Percentiles rank a stretch among this genome's conserved stretches.
These are phyloP conservation scores for Aspergillus spinulosporus DNA, from an alignment of 2,329 filamentous ascomycete genomes.

Conservation along the genomic window DNA sequence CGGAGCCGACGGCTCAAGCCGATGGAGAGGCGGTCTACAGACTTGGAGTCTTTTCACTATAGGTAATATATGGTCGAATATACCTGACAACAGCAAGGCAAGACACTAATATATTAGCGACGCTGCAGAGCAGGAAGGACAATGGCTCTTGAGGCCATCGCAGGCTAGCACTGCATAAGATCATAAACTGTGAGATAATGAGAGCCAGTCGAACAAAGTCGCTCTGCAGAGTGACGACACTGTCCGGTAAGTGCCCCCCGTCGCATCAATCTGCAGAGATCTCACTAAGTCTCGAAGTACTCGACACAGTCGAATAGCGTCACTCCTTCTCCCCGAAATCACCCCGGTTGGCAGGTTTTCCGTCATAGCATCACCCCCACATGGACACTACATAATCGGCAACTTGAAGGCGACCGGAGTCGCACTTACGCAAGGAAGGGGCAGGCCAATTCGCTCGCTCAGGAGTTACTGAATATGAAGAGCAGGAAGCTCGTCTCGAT, in stretches of 20 bases:
- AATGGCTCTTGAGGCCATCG: background rate
- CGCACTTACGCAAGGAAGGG: background rate
- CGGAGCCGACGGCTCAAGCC: conserved; percentile 13
- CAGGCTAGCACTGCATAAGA: background rate
- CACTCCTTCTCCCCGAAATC: conserved; percentile 1
- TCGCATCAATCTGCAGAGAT: conserved; percentile 18
- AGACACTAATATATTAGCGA: background rate
- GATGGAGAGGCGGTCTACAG: conserved; percentile 4
- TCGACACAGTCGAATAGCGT: conserved; percentile 6
- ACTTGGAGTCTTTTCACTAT: too few species aligned
- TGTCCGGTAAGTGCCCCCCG: conserved; percentile 7
- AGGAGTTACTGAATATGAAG: background rate
- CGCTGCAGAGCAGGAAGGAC: background rate
- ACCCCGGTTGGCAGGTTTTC: background rate
- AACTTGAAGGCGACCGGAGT: background rate
- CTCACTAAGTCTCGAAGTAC: background rate
- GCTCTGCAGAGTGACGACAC: conserved; percentile 19
- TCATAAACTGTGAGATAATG: conserved; percentile 2
- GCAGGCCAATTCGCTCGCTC: background rate
- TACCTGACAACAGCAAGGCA: background rate
- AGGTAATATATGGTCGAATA: too few species aligned
- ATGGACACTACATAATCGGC: background rate
- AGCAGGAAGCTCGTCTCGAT: background rate
- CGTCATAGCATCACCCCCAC: background rate
- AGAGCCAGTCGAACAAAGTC: background rate